Conservation (phyloP, 148 eudicot genomes). For the Tetragonia tetragonoides region DNA sequence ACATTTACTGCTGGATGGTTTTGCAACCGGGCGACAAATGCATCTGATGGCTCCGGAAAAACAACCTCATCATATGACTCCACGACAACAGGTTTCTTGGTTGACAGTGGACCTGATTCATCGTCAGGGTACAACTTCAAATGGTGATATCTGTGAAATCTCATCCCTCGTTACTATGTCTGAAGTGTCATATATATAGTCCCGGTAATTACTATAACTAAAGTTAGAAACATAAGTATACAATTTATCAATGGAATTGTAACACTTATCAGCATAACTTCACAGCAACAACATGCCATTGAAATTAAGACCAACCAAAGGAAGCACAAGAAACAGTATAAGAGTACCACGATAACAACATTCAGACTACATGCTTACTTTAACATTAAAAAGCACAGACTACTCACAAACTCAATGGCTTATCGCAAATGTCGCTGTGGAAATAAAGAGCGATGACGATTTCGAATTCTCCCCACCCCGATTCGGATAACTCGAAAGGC, state of each 20-base stretch:
- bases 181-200: neutral
- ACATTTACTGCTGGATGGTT: slow-evolving; percentile 66
- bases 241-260: neutral
- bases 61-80: slow-evolving; percentile 76
- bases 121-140: slow-evolving; percentile 60
- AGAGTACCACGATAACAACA: neutral
- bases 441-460: slow-evolving; percentile 63
- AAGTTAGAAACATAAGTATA: neutral
- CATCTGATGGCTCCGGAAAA: slow-evolving; percentile 62
- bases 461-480: slow-evolving; percentile 90
- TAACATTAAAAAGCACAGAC: no score
- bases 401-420: slow-evolving; percentile 59
- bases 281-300: neutral
- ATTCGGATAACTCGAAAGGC: slow-evolving; percentile 70
- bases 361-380: no score
- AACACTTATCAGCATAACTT: neutral
- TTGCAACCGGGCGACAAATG: slow-evolving; percentile 57
- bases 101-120: slow-evolving; percentile 49
- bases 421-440: slow-evolving; percentile 52
- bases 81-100: slow-evolving; percentile 63
- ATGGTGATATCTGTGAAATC: slow-evolving; percentile 51
- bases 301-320: neutral
- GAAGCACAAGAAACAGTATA: neutral
- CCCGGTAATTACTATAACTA: neutral
- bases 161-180: neutral